phyloP scores from a whole-genome alignment of 1,139 yeast species.

The Lodderomyces pseudojiufengensis region DNA sequence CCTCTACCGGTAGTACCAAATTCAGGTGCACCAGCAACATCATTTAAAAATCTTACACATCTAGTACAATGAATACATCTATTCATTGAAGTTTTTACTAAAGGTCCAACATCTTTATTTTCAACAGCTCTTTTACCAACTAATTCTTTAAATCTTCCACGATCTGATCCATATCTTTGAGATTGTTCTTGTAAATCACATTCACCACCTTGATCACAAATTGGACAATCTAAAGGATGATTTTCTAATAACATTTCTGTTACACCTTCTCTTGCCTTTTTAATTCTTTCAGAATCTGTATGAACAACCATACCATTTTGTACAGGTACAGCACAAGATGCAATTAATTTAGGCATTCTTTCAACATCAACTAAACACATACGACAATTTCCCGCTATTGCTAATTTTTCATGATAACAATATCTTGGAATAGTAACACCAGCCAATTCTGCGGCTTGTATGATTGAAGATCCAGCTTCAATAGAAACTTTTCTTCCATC shows the following conservation, averaged over 20 bases:
- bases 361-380: conserved; percentile 92
- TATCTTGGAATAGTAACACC: conserved; percentile 86
- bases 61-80: conserved; percentile 92
- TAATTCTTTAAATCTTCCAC: conserved; percentile 80
- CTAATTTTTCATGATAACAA: conserved; percentile 88
- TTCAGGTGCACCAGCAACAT: conserved; percentile 91
- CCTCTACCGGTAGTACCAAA: conserved; percentile 89
- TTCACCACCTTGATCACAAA: conserved; percentile 94
- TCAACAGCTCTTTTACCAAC: conserved; percentile 88
- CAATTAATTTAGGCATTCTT: conserved; percentile 85
- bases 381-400: conserved; percentile 93
- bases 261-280: conserved; percentile 85
- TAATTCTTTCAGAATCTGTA: conserved; percentile 76
- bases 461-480: conserved; percentile 84
- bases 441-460: conserved; percentile 90
- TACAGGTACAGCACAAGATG: conserved; percentile 90
- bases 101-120: conserved; percentile 87
- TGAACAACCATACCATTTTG: conserved; percentile 86
- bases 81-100: conserved; percentile 88
- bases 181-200: conserved; percentile 91
- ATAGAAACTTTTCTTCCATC: conserved; percentile 76
- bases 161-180: conserved; percentile 77
- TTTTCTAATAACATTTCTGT: conserved; percentile 85
- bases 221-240: conserved; percentile 91
- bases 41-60: conserved; percentile 87